Percentiles rank a stretch among this genome's conserved stretches.
These are phyloP conservation scores for Aphanomyces euteiches DNA, from an alignment of 352 stramenopile genomes.

Conservation along the genomic window DNA sequence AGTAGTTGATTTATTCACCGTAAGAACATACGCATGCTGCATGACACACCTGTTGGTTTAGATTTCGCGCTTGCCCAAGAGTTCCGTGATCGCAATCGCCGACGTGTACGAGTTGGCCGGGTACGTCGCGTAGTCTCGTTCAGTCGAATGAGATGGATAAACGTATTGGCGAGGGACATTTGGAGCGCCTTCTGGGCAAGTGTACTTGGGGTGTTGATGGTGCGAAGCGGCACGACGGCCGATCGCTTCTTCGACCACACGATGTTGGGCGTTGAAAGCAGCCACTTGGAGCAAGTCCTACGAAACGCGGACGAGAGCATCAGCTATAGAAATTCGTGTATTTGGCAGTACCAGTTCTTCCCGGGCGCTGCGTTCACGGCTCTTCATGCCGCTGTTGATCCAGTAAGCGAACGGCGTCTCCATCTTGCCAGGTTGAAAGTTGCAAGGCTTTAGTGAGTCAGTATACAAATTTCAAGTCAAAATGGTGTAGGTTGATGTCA, in stretches of 20 bases:
- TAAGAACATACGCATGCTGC: slow-evolving; percentile 3
- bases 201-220: slow-evolving; percentile 29
- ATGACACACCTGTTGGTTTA: slow-evolving; percentile 37
- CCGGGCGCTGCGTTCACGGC: slow-evolving; percentile 19
- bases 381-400: slow-evolving; percentile 30
- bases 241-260: slow-evolving; percentile 5
- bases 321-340: background rate
- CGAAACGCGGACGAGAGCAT: background rate
- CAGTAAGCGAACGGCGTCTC: slow-evolving; percentile 24
- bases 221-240: slow-evolving; percentile 7
- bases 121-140: slow-evolving; percentile 72
- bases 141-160: slow-evolving; percentile 58
- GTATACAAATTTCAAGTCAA: background rate
- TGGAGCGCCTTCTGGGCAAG: slow-evolving; percentile 38
- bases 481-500: background rate
- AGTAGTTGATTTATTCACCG: slow-evolving; percentile 16
- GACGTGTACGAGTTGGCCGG: slow-evolving; percentile 83
- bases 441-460: too few relatives aligned
- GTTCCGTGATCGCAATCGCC: slow-evolving; percentile 74
- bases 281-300: slow-evolving; percentile 30
- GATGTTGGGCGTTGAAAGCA: slow-evolving; percentile 14
- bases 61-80: slow-evolving; percentile 74
- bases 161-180: slow-evolving; percentile 78
- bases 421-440: background rate
- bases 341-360: slow-evolving; percentile 20